Base-by-base conservation (phyloP, 108 stramenopile genomes). In the Skeletonema marinoi region DNA sequence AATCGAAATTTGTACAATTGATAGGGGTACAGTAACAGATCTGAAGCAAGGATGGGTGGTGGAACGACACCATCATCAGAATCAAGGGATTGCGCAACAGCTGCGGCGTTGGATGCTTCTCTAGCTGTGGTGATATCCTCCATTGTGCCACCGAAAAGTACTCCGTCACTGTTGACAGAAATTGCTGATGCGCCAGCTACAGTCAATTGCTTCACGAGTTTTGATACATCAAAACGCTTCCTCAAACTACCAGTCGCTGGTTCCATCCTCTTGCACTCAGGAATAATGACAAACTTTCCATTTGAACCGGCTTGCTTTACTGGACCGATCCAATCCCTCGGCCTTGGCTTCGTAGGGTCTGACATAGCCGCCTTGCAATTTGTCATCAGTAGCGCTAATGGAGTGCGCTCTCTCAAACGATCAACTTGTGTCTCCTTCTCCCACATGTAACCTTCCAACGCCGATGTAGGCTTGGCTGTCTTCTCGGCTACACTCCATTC, bases 351-450 rank as follows among this genome's bases (percentile, higher is more conserved):
- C 12, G 77, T 70, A 3, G 91, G 91, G 60, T 96, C 91, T 25
- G 78, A 68, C 60, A 71, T 73, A 8, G 70, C 73, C 6, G 84
- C 74, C 61, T 87, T 86, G 46, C 88, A 89, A 42, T 93, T 87
- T 60, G 88, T 88, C 32, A 96, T 71, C 7, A 93, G 70, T 77
- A 92, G 89, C 4, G 90, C 84, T 16, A 96, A 84, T 44, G 92
- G 89, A 36, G 90, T 88, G 32, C 92, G 83, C 67, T 96, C 95
- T 31, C 95, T 85, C 56, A 88, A 82, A 6, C 92, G 78, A 80
- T 96, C 95, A 10, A 93, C 95, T 71, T 96, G 91, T 6, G 90
- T 93, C 70, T 93, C 92, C 68, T 96, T 96, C 29, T 96, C 95
- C 95, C 95, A 96, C 91, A 96, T 91, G 72, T 82, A 96, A 14